Evolutionary conservation across 192 early-diverging fungal genomes (phyloP).

Genomic region (Glomus cerebriforme): DNA sequence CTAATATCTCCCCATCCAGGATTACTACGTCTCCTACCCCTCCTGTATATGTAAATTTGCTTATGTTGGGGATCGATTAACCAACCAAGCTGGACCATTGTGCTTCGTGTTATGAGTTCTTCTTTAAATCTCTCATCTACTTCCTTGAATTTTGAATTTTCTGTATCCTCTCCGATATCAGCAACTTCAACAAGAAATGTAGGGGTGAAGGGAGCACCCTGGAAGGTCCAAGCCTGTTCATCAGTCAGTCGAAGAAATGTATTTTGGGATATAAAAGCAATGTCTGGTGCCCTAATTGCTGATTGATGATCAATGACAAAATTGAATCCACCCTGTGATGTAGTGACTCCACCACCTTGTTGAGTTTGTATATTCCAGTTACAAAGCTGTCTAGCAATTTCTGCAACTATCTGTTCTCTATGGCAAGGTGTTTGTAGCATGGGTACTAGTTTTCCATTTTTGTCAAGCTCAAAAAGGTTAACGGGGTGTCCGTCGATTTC

Average conservation of each 20-base stretch:
- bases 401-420: conserved; percentile 19
- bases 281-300: conserved; percentile 24
- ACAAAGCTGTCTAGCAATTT: conserved; percentile 26
- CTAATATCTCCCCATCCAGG: conserved; percentile 30
- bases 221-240: conserved; percentile 26
- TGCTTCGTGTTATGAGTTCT: conserved; percentile 4
- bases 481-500: conserved; percentile 24
- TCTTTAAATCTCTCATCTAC: conserved; percentile 18
- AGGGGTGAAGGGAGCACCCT: conserved; percentile 28
- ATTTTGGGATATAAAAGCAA: too few relatives aligned
- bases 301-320: conserved; percentile 19
- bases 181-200: conserved; percentile 29
- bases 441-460: conserved; percentile 28
- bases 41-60: conserved; percentile 21
- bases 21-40: not conserved
- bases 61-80: conserved; percentile 31
- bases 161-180: conserved; percentile 13
- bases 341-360: conserved; percentile 25
- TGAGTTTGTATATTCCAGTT: conserved; percentile 30
- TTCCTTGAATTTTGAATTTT: conserved; percentile 12
- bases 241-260: not conserved
- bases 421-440: conserved; percentile 3
- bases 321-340: conserved; percentile 32
- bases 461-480: conserved; percentile 32
- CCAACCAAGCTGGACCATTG: conserved; percentile 11